Percentiles rank a stretch among this genome's conserved stretches.
phyloP scores from a whole-genome alignment of 768 basidiomycete genomes.

The Sporobolomyces roseus region DNA sequence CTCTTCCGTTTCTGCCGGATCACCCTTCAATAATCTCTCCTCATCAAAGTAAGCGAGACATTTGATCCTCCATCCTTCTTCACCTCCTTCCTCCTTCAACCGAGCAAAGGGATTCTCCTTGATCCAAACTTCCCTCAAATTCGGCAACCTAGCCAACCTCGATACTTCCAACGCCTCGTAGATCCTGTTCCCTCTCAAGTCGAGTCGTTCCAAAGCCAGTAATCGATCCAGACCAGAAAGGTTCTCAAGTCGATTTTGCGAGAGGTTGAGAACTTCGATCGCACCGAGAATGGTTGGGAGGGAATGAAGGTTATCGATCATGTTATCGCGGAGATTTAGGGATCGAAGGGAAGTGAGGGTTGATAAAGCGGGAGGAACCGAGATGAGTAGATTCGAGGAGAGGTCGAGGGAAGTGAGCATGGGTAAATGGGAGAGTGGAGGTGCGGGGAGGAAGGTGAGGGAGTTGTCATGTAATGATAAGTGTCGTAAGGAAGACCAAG shows the following conservation, averaged over 20 bases:
- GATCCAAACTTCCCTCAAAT: slow-evolving; percentile 74
- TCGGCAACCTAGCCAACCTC: slow-evolving; percentile 71
- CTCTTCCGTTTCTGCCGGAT: slow-evolving; percentile 51
- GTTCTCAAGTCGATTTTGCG: slow-evolving; percentile 85
- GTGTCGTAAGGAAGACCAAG: slow-evolving; percentile 60
- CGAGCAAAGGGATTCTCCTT: slow-evolving; percentile 72
- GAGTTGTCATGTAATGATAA: slow-evolving; percentile 75
- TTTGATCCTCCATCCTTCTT: slow-evolving; percentile 59
- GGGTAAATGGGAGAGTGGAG: slow-evolving; percentile 63
- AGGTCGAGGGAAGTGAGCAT: slow-evolving; percentile 72
- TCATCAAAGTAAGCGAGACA: slow-evolving; percentile 86
- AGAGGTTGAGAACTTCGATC: slow-evolving; percentile 71
- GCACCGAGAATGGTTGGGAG: slow-evolving; percentile 77
- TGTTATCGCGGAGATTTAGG: slow-evolving; percentile 94
- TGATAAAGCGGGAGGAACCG: slow-evolving; percentile 71
- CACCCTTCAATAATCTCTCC: slow-evolving; percentile 47
- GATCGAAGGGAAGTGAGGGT: slow-evolving; percentile 72
- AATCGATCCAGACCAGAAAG: slow-evolving; percentile 92
- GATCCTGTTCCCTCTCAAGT: slow-evolving; percentile 72
- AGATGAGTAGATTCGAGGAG: slow-evolving; percentile 77
- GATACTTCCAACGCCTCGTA: slow-evolving; percentile 82
- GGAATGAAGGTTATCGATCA: slow-evolving; percentile 91
- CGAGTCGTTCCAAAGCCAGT: slow-evolving; percentile 73
- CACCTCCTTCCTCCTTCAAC: slow-evolving; percentile 59
- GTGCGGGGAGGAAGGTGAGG: slow-evolving; percentile 69